These are phyloP conservation scores for Puccinia coronata DNA, from an alignment of 1,284 basidiomycete species.

Conservation along the genomic window DNA sequence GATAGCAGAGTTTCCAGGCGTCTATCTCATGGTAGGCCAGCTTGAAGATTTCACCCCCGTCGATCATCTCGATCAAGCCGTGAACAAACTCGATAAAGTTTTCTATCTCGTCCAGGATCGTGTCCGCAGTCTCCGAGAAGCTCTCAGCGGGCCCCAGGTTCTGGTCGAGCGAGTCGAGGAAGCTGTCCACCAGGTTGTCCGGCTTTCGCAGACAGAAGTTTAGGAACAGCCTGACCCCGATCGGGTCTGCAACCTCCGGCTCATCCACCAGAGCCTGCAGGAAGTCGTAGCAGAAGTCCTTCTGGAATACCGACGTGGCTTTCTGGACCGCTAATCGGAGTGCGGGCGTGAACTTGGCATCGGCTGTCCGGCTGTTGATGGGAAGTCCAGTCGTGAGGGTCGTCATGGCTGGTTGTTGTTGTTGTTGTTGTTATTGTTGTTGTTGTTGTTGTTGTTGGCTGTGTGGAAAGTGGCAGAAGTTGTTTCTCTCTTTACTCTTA, in stretches of 20 bases:
- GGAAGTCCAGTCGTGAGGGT: conserved; percentile 34
- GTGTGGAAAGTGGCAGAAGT: too few species aligned
- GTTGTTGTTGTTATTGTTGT: too few species aligned
- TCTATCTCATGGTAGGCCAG: conserved; percentile 42
- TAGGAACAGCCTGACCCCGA: conserved; percentile 30
- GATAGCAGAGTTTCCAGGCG: conserved; percentile 33
- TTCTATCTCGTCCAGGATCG: conserved; percentile 33
- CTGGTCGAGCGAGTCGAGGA: conserved; percentile 33
- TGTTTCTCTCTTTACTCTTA: too few species aligned
- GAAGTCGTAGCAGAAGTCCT: conserved; percentile 47
- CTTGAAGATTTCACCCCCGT: conserved; percentile 29
- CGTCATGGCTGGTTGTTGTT: background rate
- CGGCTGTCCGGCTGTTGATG: conserved; percentile 12
- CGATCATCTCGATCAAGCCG: conserved; percentile 39
- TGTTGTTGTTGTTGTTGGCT: too few species aligned
- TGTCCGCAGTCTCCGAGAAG: conserved; percentile 16
- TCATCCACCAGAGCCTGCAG: conserved; percentile 37
- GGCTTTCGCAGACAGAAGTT: conserved; percentile 45
- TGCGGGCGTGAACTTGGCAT: conserved; percentile 24
- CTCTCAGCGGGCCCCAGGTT: conserved; percentile 6
- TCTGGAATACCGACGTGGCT: conserved; percentile 31
- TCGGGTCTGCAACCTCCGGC: conserved; percentile 31
- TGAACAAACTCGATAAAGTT: conserved; percentile 40
- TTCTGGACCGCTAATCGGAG: conserved; percentile 38
- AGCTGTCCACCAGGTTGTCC: conserved; percentile 33